phyloP scores from a whole-genome alignment of 2,329 filamentous ascomycete species.

The Plectosphaerella plurivora region DNA sequence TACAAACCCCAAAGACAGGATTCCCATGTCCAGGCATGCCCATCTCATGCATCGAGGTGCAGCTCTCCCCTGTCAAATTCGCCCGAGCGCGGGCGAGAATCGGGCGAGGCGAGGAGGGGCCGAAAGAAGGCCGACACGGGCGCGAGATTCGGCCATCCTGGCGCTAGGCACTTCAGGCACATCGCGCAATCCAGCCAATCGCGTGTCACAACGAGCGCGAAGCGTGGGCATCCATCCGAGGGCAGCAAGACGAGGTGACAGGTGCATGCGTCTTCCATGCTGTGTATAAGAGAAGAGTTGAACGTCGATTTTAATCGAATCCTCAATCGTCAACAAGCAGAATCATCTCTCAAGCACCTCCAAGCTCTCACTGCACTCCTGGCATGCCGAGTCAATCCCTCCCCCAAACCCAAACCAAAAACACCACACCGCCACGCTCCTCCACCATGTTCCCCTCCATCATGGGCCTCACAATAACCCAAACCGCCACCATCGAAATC shows the following conservation, averaged over 20 bases:
- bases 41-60: too few species aligned
- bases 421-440: background rate
- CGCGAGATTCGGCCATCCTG: too few species aligned
- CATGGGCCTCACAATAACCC: slow-evolving; percentile 1
- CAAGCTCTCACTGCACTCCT: too few species aligned
- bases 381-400: background rate
- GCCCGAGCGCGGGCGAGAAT: background rate
- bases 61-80: background rate
- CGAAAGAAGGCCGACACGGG: background rate
- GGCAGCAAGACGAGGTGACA: too few species aligned
- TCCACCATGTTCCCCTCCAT: background rate
- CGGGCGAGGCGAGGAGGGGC: background rate
- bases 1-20: too few species aligned
- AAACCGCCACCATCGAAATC: slow-evolving; percentile 1
- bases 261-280: too few species aligned
- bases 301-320: too few species aligned
- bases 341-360: too few species aligned
- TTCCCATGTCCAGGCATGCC: too few species aligned
- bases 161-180: background rate
- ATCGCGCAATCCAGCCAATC: background rate
- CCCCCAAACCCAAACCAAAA: background rate
- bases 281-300: too few species aligned
- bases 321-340: too few species aligned
- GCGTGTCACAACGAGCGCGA: background rate
- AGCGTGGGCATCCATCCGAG: too few species aligned